Percentiles rank a stretch among this genome's conserved stretches.
Evolutionary conservation across 202 grass and related monocot species (phyloP).

Genomic region (Brachypodium distachyon): DNA sequence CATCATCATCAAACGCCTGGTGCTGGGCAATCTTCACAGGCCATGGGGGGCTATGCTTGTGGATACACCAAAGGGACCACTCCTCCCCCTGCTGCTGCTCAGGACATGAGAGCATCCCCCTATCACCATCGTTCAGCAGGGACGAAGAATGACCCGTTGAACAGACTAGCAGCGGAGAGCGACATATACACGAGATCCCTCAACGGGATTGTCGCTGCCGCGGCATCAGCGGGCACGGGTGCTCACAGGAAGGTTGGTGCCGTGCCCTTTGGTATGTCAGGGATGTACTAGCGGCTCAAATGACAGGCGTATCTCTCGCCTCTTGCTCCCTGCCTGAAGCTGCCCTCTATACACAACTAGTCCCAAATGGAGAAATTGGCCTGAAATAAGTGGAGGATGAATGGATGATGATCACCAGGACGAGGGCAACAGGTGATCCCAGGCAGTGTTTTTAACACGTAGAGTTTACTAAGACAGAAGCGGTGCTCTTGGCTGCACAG

Average conservation of each 20-base stretch:
- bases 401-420: neutral
- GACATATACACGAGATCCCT: conserved; percentile 61
- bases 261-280: conserved; percentile 55
- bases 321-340: neutral
- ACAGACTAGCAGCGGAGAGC: conserved; percentile 27
- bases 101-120: conserved; percentile 54
- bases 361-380: neutral
- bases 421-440: neutral
- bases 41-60: conserved; percentile 21
- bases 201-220: conserved; percentile 54
- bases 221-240: conserved; percentile 42
- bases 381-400: conserved; percentile 6
- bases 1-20: conserved; percentile 1
- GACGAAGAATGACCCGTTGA: conserved; percentile 17
- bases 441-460: too few relatives aligned
- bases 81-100: conserved; percentile 20
- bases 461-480: neutral
- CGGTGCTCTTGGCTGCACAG: neutral
- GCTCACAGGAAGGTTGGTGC: conserved; percentile 64
- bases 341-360: neutral
- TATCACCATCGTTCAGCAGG: conserved; percentile 44
- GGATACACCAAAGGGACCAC: conserved; percentile 16
- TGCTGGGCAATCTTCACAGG: conserved; percentile 12
- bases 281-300: conserved; percentile 52
- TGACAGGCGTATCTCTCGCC: neutral